Evolutionary conservation across 2,329 filamentous ascomycete genomes (phyloP).

Genomic region (Aschersonia sp.): DNA sequence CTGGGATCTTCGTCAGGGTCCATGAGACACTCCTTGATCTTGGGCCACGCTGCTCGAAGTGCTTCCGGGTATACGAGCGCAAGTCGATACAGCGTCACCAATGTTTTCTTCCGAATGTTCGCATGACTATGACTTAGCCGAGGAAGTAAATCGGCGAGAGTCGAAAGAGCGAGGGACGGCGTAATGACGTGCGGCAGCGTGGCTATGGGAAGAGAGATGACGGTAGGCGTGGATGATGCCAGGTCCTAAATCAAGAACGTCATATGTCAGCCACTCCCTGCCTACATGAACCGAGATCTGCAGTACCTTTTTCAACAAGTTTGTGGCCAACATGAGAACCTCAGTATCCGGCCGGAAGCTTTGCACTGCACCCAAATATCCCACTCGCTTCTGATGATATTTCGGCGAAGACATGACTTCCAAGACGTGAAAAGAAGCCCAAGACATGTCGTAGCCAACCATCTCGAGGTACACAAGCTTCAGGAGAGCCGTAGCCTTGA

Average conservation of each 20-base stretch:
- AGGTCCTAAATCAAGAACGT: conserved; percentile 39
- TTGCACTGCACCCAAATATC: conserved; percentile 89
- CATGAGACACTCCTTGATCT: conserved; percentile 88
- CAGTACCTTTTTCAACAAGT: conserved; percentile 77
- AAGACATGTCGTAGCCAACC: conserved; percentile 99
- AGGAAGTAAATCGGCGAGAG: conserved; percentile 74
- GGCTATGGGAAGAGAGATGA: conserved; percentile 72
- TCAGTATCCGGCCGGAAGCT: conserved; percentile 93
- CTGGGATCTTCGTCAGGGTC: conserved; percentile 82
- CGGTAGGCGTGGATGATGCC: conserved; percentile 54
- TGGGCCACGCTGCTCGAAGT: conserved; percentile 84
- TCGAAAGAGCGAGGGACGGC: conserved; percentile 77
- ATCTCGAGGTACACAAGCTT: conserved; percentile 98
- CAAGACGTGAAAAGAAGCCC: conserved; percentile 95
- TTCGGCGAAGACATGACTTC: conserved; percentile 98
- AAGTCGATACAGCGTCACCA: conserved; percentile 85
- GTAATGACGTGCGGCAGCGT: conserved; percentile 94
- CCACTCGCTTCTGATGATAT: conserved; percentile 88
- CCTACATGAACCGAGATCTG: no score
- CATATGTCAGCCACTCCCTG: no score
- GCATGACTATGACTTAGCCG: conserved; percentile 77
- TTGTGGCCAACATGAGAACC: conserved; percentile 93
- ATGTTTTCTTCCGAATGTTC: conserved; percentile 84
- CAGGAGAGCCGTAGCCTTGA: conserved; percentile 89
- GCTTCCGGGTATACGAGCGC: conserved; percentile 96